Evolutionary conservation across 1,284 basidiomycete genomes (phyloP), one percentile per base, ranked within the genome.

Genomic region (Xerocomus nothofagi): DNA sequence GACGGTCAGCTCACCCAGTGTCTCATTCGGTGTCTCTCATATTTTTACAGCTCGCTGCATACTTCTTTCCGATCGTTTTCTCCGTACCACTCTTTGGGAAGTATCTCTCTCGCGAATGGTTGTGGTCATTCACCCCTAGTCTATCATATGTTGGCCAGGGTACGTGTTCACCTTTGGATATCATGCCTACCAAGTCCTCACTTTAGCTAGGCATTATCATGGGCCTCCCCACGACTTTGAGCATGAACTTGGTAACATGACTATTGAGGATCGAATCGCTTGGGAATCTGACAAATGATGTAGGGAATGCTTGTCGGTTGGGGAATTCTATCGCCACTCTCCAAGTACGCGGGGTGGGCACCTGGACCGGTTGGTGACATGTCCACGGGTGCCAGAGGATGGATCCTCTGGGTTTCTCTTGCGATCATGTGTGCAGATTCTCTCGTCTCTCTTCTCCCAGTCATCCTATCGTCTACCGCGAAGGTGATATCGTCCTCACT

Each of bases 361-460:
- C 91, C 93, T 23, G 94, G 93, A 0, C 83, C 86, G 3, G 91
- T 94, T 1, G 82, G 85, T 0, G 89, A 92, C 57, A 91, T 93
- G 77, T 80, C 86, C 2, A 78, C 79, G 50, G 94, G 94, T 30
- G 84, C 92, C 17, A 80, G 93, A 41, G 93, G 92, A 17, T 95
- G 92, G 93, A 94, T 96, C 47, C 78, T 98, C 18, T 98, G 95
- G 95, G 81, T 89, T 17, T 90, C 93, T 1, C 77, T 98, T 38
- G 94, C 95, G 1, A 91, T 98, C 63, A 98, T 98, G 95, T 88
- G 82, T 63, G 82, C 91, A 32, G 96, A 98, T 71, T 89, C 88
- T 49, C 67, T 97, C 52, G 78, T 98, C 17, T 93, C 92, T 11
- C 81, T 97, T 18, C 57, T 91, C 21, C 91, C 92, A 18, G 81